Evolutionary conservation across 2,329 filamentous ascomycete genomes (phyloP), one percentile per base, ranked within the genome.

Genomic region (Talaromyces atroroseus): DNA sequence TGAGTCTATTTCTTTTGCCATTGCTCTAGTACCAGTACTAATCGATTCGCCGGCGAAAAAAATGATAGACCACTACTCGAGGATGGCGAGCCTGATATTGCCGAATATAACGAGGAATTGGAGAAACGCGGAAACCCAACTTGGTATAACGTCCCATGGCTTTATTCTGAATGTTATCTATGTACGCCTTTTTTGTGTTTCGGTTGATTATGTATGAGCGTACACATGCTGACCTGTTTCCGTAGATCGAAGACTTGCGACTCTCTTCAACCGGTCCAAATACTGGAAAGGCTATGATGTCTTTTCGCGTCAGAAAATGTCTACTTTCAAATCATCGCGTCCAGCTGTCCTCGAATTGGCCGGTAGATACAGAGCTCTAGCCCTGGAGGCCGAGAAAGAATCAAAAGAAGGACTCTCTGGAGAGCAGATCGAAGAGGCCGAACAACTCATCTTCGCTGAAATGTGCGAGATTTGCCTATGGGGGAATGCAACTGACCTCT

Each of bases 401-500:
- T 75, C 79, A 44, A 62, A 63, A 14, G 18, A 50, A 26, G 59
- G 64, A 29, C 64, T 66, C 55, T 65, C 65, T 0, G 44, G 68
- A 1, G 71, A 78, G 54, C 75, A 85, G 62, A 68, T 84, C 50
- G 81, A 83, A 29, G 82, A 87, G 56, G 85, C 89, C 0, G 89
- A 95, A 68, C 83, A 84, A 68, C 74, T 92, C 0, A 77, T 96
- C 24, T 97, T 97, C 75, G 80, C 80, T 23, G 92, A 97, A 70
- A 95, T 97, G 88, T 92, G 87, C 73, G 90, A 96, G 78, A 94
- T 96, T 64, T 96, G 92, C 69, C 82, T 97, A 1, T 97, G 92
- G 92, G 92, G 92, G 11, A 97, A 97, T 71, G 94, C 92, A 1
- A 97, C 92, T 0, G 94, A 97, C 71, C 79, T 97, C 14, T 95